Conservation (phyloP, 768 basidiomycete genomes). For the Leccinum broughii region DNA sequence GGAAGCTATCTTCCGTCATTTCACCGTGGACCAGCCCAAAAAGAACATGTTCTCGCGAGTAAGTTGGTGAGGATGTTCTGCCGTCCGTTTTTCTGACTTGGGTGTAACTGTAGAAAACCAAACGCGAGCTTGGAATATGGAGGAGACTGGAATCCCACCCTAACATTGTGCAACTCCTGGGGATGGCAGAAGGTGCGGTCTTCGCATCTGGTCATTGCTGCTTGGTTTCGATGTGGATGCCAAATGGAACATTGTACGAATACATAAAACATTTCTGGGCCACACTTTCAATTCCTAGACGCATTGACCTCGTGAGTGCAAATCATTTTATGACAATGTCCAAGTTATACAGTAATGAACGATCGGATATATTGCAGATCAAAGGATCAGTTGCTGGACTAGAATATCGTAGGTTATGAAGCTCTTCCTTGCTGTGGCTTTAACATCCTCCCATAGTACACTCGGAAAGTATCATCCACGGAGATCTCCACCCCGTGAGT, state of each 20-base stretch:
- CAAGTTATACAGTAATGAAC: neutral
- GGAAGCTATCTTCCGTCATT: neutral
- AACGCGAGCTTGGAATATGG: too few species aligned
- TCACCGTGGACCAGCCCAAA: neutral
- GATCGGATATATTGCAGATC: neutral
- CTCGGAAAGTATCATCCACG: neutral
- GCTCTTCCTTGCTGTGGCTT: neutral
- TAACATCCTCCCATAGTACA: conserved; percentile 3
- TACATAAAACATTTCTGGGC: neutral
- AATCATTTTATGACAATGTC: neutral
- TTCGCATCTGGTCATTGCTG: neutral
- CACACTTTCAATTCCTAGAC: neutral
- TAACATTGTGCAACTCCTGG: too few species aligned
- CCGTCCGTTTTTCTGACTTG: neutral
- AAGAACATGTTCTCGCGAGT: neutral
- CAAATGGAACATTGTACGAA: neutral
- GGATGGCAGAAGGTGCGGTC: too few species aligned
- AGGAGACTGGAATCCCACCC: too few species aligned
- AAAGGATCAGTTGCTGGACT: conserved; percentile 4
- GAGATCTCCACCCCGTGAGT: conserved; percentile 10
- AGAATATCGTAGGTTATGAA: neutral
- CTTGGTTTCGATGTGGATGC: conserved; percentile 13
- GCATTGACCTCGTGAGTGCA: conserved; percentile 3
- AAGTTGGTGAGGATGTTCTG: neutral
- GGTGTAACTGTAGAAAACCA: too few species aligned